Conservation (phyloP, 192 early-diverging fungal species). For the Gonapodya sp. region DNA sequence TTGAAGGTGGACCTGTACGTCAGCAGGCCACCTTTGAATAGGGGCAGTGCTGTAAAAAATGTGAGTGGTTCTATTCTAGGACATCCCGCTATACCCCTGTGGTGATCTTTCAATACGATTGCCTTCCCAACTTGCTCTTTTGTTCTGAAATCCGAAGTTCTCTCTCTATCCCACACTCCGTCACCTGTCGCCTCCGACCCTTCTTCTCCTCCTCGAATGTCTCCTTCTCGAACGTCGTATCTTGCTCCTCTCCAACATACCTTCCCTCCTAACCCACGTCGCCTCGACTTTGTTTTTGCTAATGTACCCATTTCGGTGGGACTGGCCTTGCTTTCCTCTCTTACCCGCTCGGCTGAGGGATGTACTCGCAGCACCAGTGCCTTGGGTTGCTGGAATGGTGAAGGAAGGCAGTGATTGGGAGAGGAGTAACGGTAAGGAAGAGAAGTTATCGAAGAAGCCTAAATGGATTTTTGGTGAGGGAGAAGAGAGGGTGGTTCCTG, state of each 20-base stretch:
- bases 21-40: neutral
- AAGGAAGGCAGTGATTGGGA: neutral
- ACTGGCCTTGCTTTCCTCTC: neutral
- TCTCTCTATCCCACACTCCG: neutral
- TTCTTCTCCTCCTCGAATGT: neutral
- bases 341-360: neutral
- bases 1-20: neutral
- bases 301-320: neutral
- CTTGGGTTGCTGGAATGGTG: neutral
- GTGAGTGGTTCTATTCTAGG: no score
- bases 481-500: neutral
- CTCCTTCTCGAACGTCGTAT: neutral
- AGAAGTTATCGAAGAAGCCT: neutral
- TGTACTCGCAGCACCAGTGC: neutral
- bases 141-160: neutral
- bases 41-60: neutral
- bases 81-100: neutral
- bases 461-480: neutral
- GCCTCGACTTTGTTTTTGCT: neutral
- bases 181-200: neutral
- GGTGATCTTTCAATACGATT: neutral
- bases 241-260: neutral
- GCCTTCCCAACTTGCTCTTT: neutral
- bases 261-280: neutral
- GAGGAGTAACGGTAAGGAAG: neutral